phyloP scores from a whole-genome alignment of 805 yeast species.

The Zygoascus flipseniorum region DNA sequence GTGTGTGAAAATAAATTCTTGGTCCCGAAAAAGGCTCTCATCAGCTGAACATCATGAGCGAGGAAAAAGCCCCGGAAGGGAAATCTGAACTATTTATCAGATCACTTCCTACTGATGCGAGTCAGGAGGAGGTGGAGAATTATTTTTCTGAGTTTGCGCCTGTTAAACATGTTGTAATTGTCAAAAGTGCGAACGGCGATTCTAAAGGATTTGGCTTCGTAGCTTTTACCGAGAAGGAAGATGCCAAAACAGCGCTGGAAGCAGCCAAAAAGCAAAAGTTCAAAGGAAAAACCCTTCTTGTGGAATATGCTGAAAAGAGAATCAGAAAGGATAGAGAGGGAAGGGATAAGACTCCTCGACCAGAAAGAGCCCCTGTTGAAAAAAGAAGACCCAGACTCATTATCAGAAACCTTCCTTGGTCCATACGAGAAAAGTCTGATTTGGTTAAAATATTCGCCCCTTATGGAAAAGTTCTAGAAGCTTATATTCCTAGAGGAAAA shows the following conservation, averaged over 20 bases:
- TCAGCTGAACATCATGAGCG: not conserved
- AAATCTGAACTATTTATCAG: slow-evolving; percentile 60
- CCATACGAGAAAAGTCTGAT: slow-evolving; percentile 68
- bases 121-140: slow-evolving; percentile 72
- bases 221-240: slow-evolving; percentile 77
- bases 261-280: slow-evolving; percentile 60
- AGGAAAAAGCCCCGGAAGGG: not conserved
- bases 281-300: slow-evolving; percentile 55
- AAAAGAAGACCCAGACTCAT: slow-evolving; percentile 82
- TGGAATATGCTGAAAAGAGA: slow-evolving; percentile 89
- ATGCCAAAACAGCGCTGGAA: slow-evolving; percentile 65
- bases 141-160: slow-evolving; percentile 91
- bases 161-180: slow-evolving; percentile 90
- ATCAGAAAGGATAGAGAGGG: slow-evolving; percentile 42
- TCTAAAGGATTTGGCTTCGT: slow-evolving; percentile 96
- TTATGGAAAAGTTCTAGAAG: slow-evolving; percentile 83
- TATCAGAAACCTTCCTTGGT: slow-evolving; percentile 93
- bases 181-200: slow-evolving; percentile 55
- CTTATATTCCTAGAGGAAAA: slow-evolving; percentile 75
- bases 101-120: slow-evolving; percentile 70
- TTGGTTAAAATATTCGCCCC: slow-evolving; percentile 61
- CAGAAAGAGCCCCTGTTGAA: slow-evolving; percentile 33
- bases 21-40: not conserved
- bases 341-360: slow-evolving; percentile 10
- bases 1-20: not conserved